Percentiles rank a stretch among this genome's conserved stretches.
Conservation (phyloP, 768 basidiomycete genomes). For the Russula virescens region DNA sequence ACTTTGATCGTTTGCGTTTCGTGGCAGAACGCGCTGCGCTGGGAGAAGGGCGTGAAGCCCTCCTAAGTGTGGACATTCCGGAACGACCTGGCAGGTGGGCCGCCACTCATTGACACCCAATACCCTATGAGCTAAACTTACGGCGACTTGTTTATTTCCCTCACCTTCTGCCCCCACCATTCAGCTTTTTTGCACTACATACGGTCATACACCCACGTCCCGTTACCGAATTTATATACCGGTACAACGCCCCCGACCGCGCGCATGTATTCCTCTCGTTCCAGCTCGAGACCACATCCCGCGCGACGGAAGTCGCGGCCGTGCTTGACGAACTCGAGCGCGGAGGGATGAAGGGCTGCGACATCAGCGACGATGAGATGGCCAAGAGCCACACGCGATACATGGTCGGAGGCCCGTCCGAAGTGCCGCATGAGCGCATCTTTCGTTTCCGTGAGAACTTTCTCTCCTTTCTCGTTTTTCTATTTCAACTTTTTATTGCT, state of each 20-base stretch:
- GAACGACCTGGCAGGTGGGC: conserved; percentile 82
- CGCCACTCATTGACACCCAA: too few species aligned
- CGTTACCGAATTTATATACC: conserved; percentile 94
- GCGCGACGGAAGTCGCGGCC: conserved; percentile 55
- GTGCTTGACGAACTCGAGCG: conserved; percentile 59
- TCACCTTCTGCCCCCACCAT: background rate
- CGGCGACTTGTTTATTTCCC: background rate
- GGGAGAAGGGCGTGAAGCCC: conserved; percentile 90
- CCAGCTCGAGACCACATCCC: conserved; percentile 57
- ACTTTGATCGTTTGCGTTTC: conserved; percentile 93
- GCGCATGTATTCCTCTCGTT: conserved; percentile 93
- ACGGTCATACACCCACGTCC: conserved; percentile 83
- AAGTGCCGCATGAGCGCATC: conserved; percentile 77
- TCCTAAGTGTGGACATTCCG: conserved; percentile 91
- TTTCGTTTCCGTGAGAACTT: conserved; percentile 79
- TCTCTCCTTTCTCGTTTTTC: too few species aligned
- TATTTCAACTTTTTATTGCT: background rate
- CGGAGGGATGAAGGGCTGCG: conserved; percentile 74
- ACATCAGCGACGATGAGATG: conserved; percentile 92
- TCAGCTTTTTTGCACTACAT: conserved; percentile 84
- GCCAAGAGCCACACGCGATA: conserved; percentile 93
- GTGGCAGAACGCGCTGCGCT: conserved; percentile 98
- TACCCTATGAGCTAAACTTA: too few species aligned
- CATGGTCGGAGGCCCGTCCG: conserved; percentile 82
- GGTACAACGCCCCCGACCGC: conserved; percentile 63